These are phyloP conservation scores for Eucalyptus sideroxylon DNA, from an alignment of 345 rosid genomes.

Conservation along the genomic window DNA sequence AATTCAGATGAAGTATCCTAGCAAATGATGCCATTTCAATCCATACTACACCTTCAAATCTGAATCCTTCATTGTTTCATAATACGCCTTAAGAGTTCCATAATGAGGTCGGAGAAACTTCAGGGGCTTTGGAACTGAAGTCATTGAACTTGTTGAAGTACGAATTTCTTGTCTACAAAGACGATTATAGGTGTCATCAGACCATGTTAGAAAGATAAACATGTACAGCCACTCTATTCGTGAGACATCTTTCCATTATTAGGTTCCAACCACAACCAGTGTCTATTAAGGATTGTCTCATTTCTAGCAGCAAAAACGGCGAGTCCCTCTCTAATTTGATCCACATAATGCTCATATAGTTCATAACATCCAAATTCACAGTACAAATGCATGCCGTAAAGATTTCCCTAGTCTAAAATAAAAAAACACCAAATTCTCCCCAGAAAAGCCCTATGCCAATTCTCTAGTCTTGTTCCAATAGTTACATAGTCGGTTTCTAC, in stretches of 20 bases:
- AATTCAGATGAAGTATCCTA: not conserved
- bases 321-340: not conserved
- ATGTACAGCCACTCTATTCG: not conserved
- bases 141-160: slow-evolving; percentile 92
- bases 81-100: slow-evolving; percentile 68
- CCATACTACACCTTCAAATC: slow-evolving; percentile 55
- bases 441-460: not conserved
- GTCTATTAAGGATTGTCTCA: not conserved
- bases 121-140: slow-evolving; percentile 94
- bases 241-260: not conserved
- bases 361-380: not conserved
- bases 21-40: not conserved
- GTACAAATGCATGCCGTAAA: not conserved
- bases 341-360: not conserved
- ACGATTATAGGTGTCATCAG: not conserved
- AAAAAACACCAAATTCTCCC: not conserved
- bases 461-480: not conserved
- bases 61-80: slow-evolving; percentile 50
- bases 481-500: not conserved
- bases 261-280: not conserved
- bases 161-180: slow-evolving; percentile 78
- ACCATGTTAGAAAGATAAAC: not conserved
- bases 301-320: not conserved
- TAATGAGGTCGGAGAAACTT: slow-evolving; percentile 97
- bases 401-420: not conserved